These are phyloP conservation scores for Podila horticola DNA, from an alignment of 192 early-diverging fungal species.

Conservation along the genomic window DNA sequence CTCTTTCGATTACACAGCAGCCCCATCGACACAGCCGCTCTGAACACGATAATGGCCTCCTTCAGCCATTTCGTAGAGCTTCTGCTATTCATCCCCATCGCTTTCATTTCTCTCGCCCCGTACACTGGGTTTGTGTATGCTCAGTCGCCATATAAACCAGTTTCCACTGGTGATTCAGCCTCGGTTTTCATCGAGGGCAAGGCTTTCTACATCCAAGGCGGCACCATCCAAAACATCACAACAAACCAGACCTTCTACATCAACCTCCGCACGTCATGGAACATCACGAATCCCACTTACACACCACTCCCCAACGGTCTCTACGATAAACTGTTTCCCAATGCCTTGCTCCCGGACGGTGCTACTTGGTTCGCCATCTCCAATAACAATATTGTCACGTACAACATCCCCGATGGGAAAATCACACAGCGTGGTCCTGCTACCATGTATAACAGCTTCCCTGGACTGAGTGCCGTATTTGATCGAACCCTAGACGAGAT, in stretches of 20 bases:
- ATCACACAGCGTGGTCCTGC: too few relatives aligned
- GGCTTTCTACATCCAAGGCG: conserved; percentile 7
- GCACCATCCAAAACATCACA: background rate
- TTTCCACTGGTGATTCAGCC: background rate
- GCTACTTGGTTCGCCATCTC: too few relatives aligned
- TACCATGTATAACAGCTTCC: too few relatives aligned
- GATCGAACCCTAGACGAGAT: too few relatives aligned
- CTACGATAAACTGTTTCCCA: too few relatives aligned
- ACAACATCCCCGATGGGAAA: too few relatives aligned
- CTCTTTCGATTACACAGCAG: background rate
- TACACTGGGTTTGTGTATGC: background rate
- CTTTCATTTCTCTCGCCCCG: too few relatives aligned
- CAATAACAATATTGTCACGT: too few relatives aligned
- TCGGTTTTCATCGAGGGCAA: conserved; percentile 9
- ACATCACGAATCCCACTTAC: background rate
- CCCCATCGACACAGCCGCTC: too few relatives aligned
- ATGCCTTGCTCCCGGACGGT: too few relatives aligned
- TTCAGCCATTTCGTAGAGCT: background rate
- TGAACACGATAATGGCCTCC: background rate
- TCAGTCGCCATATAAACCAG: background rate
- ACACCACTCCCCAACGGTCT: background rate
- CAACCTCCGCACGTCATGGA: background rate
- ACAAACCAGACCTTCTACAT: background rate
- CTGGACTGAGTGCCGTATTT: too few relatives aligned
- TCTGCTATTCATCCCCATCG: background rate